Evolutionary conservation across 1,139 yeast genomes (phyloP).

Genomic region (Geotrichum restrictum): DNA sequence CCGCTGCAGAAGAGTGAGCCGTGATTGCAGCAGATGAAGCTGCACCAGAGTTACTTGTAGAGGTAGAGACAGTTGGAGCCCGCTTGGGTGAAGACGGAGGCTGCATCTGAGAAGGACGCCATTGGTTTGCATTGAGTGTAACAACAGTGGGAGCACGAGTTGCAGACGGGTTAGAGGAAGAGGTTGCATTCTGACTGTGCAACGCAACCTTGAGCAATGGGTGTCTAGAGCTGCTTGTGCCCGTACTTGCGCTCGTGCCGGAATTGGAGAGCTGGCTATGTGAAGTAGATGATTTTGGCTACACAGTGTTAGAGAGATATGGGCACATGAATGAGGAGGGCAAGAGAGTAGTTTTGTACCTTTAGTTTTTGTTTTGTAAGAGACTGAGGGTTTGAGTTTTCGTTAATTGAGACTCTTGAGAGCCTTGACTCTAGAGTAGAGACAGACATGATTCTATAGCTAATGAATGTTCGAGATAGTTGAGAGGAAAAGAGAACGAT

Average conservation of each 20-base stretch:
- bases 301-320: not conserved
- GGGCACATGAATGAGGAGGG: too few relatives aligned
- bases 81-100: conserved; percentile 27
- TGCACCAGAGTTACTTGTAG: conserved; percentile 18
- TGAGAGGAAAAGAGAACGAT: not conserved
- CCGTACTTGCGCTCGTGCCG: too few relatives aligned
- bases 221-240: conserved; percentile 23
- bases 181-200: conserved; percentile 32
- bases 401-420: conserved; percentile 31
- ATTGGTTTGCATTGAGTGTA: conserved; percentile 28
- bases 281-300: not conserved
- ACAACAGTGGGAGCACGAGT: conserved; percentile 21
- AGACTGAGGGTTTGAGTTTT: conserved; percentile 26
- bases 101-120: conserved; percentile 29
- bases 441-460: conserved; percentile 21
- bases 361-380: conserved; percentile 20
- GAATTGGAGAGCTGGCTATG: conserved; percentile 8
- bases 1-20: conserved; percentile 9
- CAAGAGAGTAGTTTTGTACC: not conserved
- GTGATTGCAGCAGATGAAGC: conserved; percentile 13
- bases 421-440: conserved; percentile 28
- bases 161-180: conserved; percentile 14
- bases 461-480: not conserved
- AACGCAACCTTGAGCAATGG: conserved; percentile 34
- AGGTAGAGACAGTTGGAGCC: conserved; percentile 13